These are phyloP conservation scores for Pisolithus microcarpus DNA, from an alignment of 768 basidiomycete genomes.

Conservation along the genomic window DNA sequence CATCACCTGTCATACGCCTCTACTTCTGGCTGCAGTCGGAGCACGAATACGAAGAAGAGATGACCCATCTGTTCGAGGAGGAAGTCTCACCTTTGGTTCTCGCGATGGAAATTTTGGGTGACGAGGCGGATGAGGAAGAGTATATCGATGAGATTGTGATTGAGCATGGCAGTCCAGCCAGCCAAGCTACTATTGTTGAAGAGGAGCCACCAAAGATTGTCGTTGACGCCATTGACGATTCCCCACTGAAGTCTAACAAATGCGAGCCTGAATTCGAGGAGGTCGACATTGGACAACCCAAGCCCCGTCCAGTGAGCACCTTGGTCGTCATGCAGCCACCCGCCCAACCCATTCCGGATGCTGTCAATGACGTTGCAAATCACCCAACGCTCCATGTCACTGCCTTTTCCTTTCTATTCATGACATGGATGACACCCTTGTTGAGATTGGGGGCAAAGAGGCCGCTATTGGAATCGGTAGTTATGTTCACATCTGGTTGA, in stretches of 20 bases:
- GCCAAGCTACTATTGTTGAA: conserved; percentile 13
- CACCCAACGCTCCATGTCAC: conserved; percentile 11
- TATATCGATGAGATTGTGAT: conserved; percentile 5
- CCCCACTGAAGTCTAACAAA: background rate
- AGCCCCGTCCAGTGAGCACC: conserved; percentile 6
- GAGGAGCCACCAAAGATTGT: conserved; percentile 11
- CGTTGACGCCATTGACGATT: conserved; percentile 3
- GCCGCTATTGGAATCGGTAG: conserved; percentile 23
- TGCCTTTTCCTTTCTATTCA: conserved; percentile 11
- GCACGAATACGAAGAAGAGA: conserved; percentile 24
- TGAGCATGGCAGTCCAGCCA: conserved; percentile 8
- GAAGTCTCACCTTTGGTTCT: conserved; percentile 23
- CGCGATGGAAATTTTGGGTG: conserved; percentile 23
- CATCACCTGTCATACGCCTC: conserved; percentile 22
- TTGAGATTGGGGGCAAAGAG: conserved; percentile 12
- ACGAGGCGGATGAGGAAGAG: conserved; percentile 8
- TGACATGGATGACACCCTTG: conserved; percentile 14
- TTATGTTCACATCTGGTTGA: conserved; percentile 20
- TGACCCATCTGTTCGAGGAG: conserved; percentile 25
- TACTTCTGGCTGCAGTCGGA: conserved; percentile 30
- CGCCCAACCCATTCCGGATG: conserved; percentile 10
- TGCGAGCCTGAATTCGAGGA: background rate
- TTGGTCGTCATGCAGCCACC: conserved; percentile 21
- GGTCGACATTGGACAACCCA: background rate
- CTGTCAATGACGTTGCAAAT: conserved; percentile 4